Evolutionary conservation across 2,329 filamentous ascomycete genomes (phyloP), one percentile per base, ranked within the genome.

Genomic region (Stachybotrys echinatus): DNA sequence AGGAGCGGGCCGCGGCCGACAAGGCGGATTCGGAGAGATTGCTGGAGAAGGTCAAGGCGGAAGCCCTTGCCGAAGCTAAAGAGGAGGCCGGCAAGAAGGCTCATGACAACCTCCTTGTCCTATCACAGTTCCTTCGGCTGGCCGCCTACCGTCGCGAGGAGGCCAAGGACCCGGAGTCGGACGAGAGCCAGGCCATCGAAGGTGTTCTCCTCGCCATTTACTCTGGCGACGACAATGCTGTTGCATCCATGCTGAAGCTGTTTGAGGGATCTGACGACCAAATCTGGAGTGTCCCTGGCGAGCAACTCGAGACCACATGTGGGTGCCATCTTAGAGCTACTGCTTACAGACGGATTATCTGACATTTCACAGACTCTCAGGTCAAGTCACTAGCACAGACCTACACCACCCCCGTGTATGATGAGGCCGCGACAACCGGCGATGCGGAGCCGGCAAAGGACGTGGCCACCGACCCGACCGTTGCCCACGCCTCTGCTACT

Each of bases 141-240:
- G 89, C 89, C 52, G 89, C 89, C 51, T 84, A 88, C 59, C 83
- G 89, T 57, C 81, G 88, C 59, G 77, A 82, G 19, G 85, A 89
- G 62, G 87, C 88, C 55, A 79, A 74, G 49, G 79, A 87, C 58
- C 77, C 80, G 45, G 70, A 74, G 39, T 67, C 78, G 5, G 87
- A 91, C 50, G 87, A 92, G 72, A 89, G 85, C 68, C 83, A 84
- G 68, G 89, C 88, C 34, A 84, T 94, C 52, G 89, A 95, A 70
- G 88, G 88, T 48, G 84, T 89, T 31, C 75, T 95, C 51, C 75
- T 91, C 44, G 79, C 86, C 52, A 86, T 94, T 27, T 94, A 95
- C 69, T 82, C 83, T 43, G 89, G 89, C 44, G 88, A 92, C 61
- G 80, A 88, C 55, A 77, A 74, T 57, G 89, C 88, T 47, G 88